Evolutionary conservation across 805 yeast species (phyloP).

Genomic region (Ogataea nonfermentans): DNA sequence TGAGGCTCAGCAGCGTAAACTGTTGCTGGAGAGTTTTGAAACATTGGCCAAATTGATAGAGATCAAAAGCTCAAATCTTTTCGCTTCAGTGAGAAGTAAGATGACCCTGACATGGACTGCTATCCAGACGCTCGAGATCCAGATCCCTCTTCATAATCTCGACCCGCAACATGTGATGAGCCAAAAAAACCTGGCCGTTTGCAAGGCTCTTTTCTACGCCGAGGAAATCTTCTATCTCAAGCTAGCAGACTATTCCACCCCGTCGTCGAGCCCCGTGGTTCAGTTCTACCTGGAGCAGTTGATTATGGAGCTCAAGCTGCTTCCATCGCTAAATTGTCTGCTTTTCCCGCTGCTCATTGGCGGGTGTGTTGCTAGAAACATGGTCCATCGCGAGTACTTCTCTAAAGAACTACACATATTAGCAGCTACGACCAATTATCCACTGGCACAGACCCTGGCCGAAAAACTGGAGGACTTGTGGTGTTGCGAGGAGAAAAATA

Average conservation of each 20-base stretch:
- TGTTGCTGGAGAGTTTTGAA: conserved; percentile 32
- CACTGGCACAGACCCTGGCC: conserved; percentile 19
- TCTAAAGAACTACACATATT: conserved; percentile 27
- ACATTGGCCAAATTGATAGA: conserved; percentile 36
- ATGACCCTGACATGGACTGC: conserved; percentile 32
- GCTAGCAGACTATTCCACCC: conserved; percentile 19
- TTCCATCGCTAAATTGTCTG: conserved; percentile 7
- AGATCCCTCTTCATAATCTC: conserved; percentile 16
- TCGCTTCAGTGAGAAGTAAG: conserved; percentile 22
- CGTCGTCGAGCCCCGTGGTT: conserved; percentile 24
- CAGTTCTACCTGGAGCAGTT: conserved; percentile 29
- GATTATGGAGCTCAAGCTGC: conserved; percentile 13
- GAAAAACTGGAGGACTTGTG: conserved; percentile 30
- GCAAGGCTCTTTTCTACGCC: conserved; percentile 28
- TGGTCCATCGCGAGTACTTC: conserved; percentile 27
- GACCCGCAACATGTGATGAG: neutral
- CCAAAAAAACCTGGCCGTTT: conserved; percentile 15
- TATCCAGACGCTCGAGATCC: conserved; percentile 32
- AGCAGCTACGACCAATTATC: conserved; percentile 12
- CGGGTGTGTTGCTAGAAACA: conserved; percentile 28
- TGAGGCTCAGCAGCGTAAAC: conserved; percentile 9
- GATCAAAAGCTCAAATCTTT: conserved; percentile 1
- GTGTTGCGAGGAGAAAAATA: conserved; percentile 25
- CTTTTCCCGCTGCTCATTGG: conserved; percentile 29
- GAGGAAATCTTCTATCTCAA: conserved; percentile 29